Evolutionary conservation across 1,284 basidiomycete genomes (phyloP).

Genomic region (Cutaneotrichosporon cavernicola): DNA sequence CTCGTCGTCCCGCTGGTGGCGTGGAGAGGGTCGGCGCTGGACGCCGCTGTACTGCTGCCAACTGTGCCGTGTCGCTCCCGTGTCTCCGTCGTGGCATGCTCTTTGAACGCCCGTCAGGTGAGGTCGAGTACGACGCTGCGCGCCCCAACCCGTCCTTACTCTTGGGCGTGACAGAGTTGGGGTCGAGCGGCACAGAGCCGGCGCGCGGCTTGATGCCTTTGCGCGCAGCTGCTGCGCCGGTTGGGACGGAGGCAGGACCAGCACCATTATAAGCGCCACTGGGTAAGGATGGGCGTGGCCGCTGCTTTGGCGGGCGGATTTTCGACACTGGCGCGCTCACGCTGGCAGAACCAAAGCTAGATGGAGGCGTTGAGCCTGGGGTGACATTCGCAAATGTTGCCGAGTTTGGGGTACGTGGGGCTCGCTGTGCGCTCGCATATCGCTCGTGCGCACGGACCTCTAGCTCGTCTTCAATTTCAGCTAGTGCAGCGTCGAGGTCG

Average conservation of each 20-base stretch:
- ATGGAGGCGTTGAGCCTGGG: not conserved
- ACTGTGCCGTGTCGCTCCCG: constrained; percentile 8
- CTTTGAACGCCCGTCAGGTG: not conserved
- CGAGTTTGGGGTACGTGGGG: constrained; percentile 3
- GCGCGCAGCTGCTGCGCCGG: not conserved
- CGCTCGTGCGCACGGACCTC: constrained; percentile 22
- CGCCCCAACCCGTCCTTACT: constrained; percentile 2
- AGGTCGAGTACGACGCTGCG: not conserved
- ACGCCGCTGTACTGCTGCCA: not conserved
- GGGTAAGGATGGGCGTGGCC: constrained; percentile 1
- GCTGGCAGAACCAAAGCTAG: not conserved
- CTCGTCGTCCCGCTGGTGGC: not conserved
- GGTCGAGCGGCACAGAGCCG: not conserved
- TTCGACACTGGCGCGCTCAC: not conserved
- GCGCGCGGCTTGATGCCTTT: not conserved
- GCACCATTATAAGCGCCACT: not conserved
- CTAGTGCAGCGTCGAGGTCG: constrained; percentile 25
- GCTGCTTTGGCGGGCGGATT: constrained; percentile 5
- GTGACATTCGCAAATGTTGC: not conserved
- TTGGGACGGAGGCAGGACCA: not conserved
- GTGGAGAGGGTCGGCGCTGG: not conserved
- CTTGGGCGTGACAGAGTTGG: not conserved
- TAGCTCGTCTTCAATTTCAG: constrained; percentile 28
- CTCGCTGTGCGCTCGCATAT: constrained; percentile 18
- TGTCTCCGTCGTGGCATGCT: not conserved